A percentile compares a stretch with the other conserved stretches of the same genome.
Evolutionary conservation across 2,329 filamentous ascomycete species (phyloP).

Genomic region (Xylaria sp.): DNA sequence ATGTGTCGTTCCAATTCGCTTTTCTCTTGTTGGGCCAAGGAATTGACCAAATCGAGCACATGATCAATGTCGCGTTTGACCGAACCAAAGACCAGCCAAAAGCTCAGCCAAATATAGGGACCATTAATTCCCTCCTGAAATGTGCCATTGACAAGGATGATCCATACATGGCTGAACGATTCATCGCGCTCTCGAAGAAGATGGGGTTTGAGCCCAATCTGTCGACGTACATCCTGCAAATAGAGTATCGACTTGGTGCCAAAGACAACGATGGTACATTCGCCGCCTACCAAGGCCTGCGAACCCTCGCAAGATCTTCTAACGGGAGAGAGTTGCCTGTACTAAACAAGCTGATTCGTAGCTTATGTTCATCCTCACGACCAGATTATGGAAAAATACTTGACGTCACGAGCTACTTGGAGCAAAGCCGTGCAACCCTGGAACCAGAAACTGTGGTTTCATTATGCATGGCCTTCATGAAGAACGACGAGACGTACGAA

Average conservation of each 20-base stretch:
- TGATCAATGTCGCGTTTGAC: constrained; percentile 74
- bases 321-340: constrained; percentile 69
- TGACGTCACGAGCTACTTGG: constrained; percentile 76
- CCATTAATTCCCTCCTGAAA: constrained; percentile 80
- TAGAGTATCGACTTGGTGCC: constrained; percentile 79
- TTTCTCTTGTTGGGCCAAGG: constrained; percentile 74
- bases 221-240: constrained; percentile 76
- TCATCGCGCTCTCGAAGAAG: constrained; percentile 73
- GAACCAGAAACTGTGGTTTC: constrained; percentile 78
- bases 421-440: constrained; percentile 74
- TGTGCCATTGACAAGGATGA: constrained; percentile 77
- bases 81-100: constrained; percentile 58
- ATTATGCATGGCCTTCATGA: constrained; percentile 78
- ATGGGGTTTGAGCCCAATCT: constrained; percentile 74
- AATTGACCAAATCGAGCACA: constrained; percentile 76
- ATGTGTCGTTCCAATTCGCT: constrained; percentile 79
- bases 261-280: constrained; percentile 77
- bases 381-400: constrained; percentile 77
- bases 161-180: constrained; percentile 76
- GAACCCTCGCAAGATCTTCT: constrained; percentile 62
- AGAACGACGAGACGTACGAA: constrained; percentile 79
- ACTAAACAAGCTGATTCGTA: constrained; percentile 77
- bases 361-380: constrained; percentile 69
- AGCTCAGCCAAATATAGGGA: constrained; percentile 70
- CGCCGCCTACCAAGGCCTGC: constrained; percentile 71